Evolutionary conservation across 352 stramenopile genomes (phyloP), one percentile per base, ranked within the genome.

Genomic region (Ophiocytium majus): DNA sequence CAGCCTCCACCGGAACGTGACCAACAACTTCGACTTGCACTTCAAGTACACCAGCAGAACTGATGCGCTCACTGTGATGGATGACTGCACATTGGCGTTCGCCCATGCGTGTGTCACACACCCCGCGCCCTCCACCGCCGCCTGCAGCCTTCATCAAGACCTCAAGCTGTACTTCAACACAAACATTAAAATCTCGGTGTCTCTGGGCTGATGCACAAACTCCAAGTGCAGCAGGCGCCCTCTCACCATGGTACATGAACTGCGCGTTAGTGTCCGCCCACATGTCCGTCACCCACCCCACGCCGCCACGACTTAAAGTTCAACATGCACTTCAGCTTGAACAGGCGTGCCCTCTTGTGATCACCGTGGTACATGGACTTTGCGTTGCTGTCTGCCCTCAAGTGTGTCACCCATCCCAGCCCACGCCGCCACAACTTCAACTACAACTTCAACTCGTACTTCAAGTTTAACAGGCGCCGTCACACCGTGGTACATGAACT

Each of bases 401-500:
- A 17, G 35, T 84, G 57, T 50, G 75, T 80, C n/a, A n/a, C n/a
- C n/a, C n/a, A n/a, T n/a, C n/a, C n/a, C n/a, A n/a, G n/a, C n/a
- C n/a, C n/a, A n/a, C n/a, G n/a, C n/a, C n/a, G n/a, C n/a, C n/a
- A n/a, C n/a, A n/a, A n/a, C n/a, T n/a, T n/a, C n/a, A n/a, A n/a
- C n/a, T n/a, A n/a, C n/a, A n/a, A n/a, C n/a, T n/a, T n/a, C n/a
- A n/a, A n/a, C n/a, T n/a, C n/a, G n/a, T n/a, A 57, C 43, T 10
- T 78, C 66, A 43, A 43, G 35, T 17, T 5, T 17, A 78, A 78
- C 14, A 14, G 14, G n/a, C n/a, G n/a, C n/a, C n/a, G 5, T 5
- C 66, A 17, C 35, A 78, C 66, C 66, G 66, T 35, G 35, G 35
- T 78, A 78, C 66, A 78, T 78, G 57, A 87, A 87, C 71, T 87